Evolutionary conservation across 768 basidiomycete species (phyloP).

Genomic region (Wakefieldia striispora): DNA sequence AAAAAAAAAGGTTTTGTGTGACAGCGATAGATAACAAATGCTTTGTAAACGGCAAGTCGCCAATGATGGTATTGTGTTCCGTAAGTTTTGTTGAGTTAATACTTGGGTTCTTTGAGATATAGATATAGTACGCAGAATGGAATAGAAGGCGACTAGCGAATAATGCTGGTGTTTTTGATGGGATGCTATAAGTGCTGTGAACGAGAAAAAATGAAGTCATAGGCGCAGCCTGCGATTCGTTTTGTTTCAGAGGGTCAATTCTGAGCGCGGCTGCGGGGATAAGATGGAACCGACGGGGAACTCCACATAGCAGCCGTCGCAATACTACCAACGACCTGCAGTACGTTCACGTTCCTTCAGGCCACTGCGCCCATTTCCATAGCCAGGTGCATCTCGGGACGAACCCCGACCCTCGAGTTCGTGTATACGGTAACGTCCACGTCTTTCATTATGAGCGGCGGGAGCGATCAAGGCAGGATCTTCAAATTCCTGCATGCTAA

Average conservation of each 20-base stretch:
- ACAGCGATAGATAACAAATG: conserved; percentile 35
- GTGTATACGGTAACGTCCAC: conserved; percentile 55
- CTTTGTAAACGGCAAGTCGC: conserved; percentile 24
- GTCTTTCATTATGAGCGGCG: conserved; percentile 27
- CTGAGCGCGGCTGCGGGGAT: conserved; percentile 10
- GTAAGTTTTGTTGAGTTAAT: conserved; percentile 30
- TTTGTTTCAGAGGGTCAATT: conserved; percentile 14
- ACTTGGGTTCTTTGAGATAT: conserved; percentile 34
- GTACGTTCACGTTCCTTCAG: conserved; percentile 44
- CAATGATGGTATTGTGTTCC: conserved; percentile 35
- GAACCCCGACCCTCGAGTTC: conserved; percentile 47
- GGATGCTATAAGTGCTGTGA: conserved; percentile 18
- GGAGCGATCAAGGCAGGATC: conserved; percentile 28
- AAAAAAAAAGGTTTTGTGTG: conserved; percentile 24
- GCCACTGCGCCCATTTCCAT: conserved; percentile 64
- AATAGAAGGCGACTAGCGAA: conserved; percentile 27
- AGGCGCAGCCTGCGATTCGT: conserved; percentile 24
- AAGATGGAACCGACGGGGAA: background rate
- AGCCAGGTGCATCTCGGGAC: conserved; percentile 55
- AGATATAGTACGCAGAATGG: conserved; percentile 36
- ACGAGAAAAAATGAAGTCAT: conserved; percentile 15
- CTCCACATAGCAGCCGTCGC: conserved; percentile 1
- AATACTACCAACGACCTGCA: conserved; percentile 25
- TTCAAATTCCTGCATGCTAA: conserved; percentile 35
- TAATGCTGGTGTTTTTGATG: conserved; percentile 28